Base-by-base conservation (phyloP, 1,284 basidiomycete genomes). In the Rhodotorula sp. region DNA sequence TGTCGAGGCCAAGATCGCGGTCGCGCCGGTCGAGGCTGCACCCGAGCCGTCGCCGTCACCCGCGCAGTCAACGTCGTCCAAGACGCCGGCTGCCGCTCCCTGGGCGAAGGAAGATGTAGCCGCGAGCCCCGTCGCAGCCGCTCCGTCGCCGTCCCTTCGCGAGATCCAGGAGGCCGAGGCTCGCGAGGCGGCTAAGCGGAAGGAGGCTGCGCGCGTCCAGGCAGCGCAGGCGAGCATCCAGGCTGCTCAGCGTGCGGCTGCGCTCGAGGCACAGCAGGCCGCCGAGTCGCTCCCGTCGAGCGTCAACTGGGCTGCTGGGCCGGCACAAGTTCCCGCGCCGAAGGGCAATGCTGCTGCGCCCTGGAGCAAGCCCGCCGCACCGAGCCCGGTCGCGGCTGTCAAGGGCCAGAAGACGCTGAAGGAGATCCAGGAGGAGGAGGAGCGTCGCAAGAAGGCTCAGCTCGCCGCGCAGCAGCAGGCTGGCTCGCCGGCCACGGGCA, bases 391-490 rank as follows among this genome's bases (percentile, higher is more conserved):
- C 80, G 19, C 80, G 74, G 84, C 9, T 79, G 45, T 12, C n/a
- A 63, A 54, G 62, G 41, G 52, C 19, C 62, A 63, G 27, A 97
- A 95, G 86, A 92, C 92, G 4, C 90, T 99, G 88, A 97, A 95
- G 85, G 94, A 99, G 84, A 99, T 99, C 60, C 93, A 97, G 81
- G 94, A 98, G 81, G 96, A 99, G 79, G 96, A 99, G 81, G 91
- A 97, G 83, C 87, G 84, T 75, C 86, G 89, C 75, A 93, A 92
- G 85, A 90, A 88, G 80, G 80, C 71, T 14, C 62, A 61, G 42
- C 46, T 52, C 34, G 68, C 49, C 9, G 61, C 63, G 14, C 73
- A 64, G 56, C 68, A 59, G 64, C 70, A 61, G 76, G 23, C 67
- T 84, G 48, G 72, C 23, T 68, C 4, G 55, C 23, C 34, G 27